Percentiles rank a stretch among this genome's conserved stretches.
phyloP scores from a whole-genome alignment of 306 rosid species.

The Quercus variabilis region DNA sequence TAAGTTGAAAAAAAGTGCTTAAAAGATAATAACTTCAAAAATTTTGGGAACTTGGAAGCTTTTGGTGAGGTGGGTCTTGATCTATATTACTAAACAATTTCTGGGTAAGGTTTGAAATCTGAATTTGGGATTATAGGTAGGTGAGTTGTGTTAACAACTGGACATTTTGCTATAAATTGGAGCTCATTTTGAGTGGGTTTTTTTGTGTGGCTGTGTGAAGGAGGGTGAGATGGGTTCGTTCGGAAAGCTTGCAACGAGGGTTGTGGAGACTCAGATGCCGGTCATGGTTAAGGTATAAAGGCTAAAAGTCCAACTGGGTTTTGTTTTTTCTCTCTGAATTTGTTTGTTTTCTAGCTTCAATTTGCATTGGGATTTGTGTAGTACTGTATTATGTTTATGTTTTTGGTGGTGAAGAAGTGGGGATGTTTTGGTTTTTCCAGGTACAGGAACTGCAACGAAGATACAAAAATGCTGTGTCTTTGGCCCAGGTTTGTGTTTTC shows the following conservation, averaged over 20 bases:
- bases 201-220: not conserved
- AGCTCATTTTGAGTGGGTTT: not conserved
- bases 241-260: slow-evolving; percentile 53
- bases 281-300: slow-evolving; percentile 52
- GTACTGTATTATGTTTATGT: not conserved
- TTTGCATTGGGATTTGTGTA: not conserved
- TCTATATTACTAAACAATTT: not conserved
- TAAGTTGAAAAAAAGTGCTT: not conserved
- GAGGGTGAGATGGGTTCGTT: slow-evolving; percentile 44
- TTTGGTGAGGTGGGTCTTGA: slow-evolving; percentile 17
- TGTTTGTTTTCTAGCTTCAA: slow-evolving; percentile 12
- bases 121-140: not conserved
- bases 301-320: slow-evolving; percentile 7
- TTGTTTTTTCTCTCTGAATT: not conserved
- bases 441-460: slow-evolving; percentile 48
- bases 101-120: slow-evolving; percentile 4
- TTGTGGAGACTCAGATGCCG: slow-evolving; percentile 55
- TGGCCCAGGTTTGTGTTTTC: slow-evolving; percentile 49
- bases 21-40: not conserved
- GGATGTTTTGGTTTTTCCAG: slow-evolving; percentile 30
- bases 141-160: slow-evolving; percentile 3
- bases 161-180: not conserved
- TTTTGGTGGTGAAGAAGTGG: slow-evolving; percentile 1
- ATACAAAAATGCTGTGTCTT: slow-evolving; percentile 40
- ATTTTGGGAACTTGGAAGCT: not conserved